Evolutionary conservation across 805 yeast genomes (phyloP), one percentile per base, ranked within the genome.

Genomic region (Wickerhamomyces silvicola): DNA sequence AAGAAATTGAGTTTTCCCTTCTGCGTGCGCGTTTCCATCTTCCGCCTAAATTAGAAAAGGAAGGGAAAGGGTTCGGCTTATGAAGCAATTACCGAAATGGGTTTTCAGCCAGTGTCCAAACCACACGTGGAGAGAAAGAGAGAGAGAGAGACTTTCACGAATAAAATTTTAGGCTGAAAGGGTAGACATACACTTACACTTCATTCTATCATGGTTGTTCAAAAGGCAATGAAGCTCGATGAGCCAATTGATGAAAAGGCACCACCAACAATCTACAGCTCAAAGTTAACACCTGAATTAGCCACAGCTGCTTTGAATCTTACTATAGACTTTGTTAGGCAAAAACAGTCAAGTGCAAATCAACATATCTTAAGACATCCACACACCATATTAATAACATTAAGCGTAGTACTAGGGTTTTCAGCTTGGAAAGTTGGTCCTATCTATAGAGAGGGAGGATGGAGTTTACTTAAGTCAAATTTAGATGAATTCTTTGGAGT

Each of bases 221-320:
- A 79, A 48, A 66, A 70, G 27, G 70, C 68, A 17, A 68, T 73
- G 14, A 63, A 69, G 30, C 64, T 75, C 37, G 66, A 66, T 39
- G 57, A 64, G 39, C 85, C 87, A 6, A 54, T 82, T 33, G 71
- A 75, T 37, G 55, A 47, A 1, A 59, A 65, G 22, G 68, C 66
- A 1, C 70, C 75, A 11, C 64, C 85, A 9, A 70, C 71, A 2
- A 70, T 82, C 23, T 59, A 55, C 28, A 60, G 74, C 22, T 46
- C 70, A 1, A 52, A 56, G 2, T 60, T 83, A 31, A 62, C 60
- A 6, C 88, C 88, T 1, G 73, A 70, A 19, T 62, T 66, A 24
- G 64, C 80, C 1, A 70, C 72, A 27, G 82, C 82, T 9, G 72
- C 79, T 2, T 48, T 78, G 33, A 76, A 73, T 36, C 56, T 81